phyloP scores from a whole-genome alignment of 495 filamentous ascomycete species.

The Penicillium coprophilum region DNA sequence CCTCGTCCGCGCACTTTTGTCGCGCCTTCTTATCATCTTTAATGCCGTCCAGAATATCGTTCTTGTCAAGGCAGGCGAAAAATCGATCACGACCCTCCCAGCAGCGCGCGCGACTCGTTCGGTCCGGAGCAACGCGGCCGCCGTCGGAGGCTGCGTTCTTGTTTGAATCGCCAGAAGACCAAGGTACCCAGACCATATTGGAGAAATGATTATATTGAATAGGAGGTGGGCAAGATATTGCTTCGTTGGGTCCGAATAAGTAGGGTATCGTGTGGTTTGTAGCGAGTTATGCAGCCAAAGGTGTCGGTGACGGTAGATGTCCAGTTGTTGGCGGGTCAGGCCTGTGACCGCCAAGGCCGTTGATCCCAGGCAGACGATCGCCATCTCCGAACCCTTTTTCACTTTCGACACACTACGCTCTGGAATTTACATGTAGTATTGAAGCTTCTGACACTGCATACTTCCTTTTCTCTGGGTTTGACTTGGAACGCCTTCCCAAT shows the following conservation, averaged over 20 bases:
- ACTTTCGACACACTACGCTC: background rate
- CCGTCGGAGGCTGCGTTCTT: constrained; percentile 51
- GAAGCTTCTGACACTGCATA: background rate
- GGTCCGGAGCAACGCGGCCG: constrained; percentile 71
- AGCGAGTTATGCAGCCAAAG: background rate
- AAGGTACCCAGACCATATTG: constrained; percentile 51
- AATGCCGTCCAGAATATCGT: constrained; percentile 81
- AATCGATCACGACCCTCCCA: constrained; percentile 85
- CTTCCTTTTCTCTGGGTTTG: background rate
- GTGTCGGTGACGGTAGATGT: background rate
- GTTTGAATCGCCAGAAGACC: constrained; percentile 41
- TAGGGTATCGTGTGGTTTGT: background rate
- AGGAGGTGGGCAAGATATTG: background rate
- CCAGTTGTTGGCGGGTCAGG: constrained; percentile 5
- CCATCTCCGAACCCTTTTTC: constrained; percentile 6
- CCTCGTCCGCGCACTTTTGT: constrained; percentile 65
- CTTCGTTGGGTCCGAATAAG: background rate
- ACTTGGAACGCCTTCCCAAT: background rate
- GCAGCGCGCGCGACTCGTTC: constrained; percentile 73
- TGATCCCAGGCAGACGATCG: constrained; percentile 6
- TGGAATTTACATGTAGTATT: background rate
- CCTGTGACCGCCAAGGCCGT: constrained; percentile 11
- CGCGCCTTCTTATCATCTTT: constrained; percentile 65
- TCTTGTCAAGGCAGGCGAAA: constrained; percentile 78
- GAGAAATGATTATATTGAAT: background rate